These are phyloP conservation scores for Naganishia cerealis DNA, from an alignment of 1,284 basidiomycete genomes.

Conservation along the genomic window DNA sequence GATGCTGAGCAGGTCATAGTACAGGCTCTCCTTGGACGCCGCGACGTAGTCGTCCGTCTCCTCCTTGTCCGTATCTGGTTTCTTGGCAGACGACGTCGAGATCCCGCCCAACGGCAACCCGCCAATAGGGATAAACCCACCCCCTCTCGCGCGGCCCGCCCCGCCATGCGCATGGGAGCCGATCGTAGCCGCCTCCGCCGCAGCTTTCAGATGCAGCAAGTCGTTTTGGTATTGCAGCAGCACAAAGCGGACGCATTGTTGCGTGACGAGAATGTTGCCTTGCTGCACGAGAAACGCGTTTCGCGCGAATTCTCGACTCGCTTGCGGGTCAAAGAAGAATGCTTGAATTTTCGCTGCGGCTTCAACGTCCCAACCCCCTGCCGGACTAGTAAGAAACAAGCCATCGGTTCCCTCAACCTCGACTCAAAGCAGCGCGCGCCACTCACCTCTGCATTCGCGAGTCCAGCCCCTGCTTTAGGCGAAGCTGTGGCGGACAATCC, in stretches of 20 bases:
- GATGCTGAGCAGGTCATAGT: slow-evolving; percentile 69
- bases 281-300: slow-evolving; percentile 87
- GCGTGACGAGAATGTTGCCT: slow-evolving; percentile 81
- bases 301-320: slow-evolving; percentile 72
- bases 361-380: slow-evolving; percentile 45
- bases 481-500: slow-evolving; percentile 46
- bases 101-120: slow-evolving; percentile 26
- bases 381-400: slow-evolving; percentile 34
- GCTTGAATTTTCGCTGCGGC: slow-evolving; percentile 79
- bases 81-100: slow-evolving; percentile 7
- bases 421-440: slow-evolving; percentile 8
- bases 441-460: slow-evolving; percentile 38
- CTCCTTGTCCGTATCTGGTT: not conserved
- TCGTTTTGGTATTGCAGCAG: slow-evolving; percentile 85
- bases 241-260: slow-evolving; percentile 76
- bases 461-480: slow-evolving; percentile 39
- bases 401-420: not conserved
- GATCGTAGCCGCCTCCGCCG: not conserved
- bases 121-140: slow-evolving; percentile 19
- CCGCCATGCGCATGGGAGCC: not conserved
- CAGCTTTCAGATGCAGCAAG: slow-evolving; percentile 59
- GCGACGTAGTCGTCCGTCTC: slow-evolving; percentile 27
- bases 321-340: slow-evolving; percentile 83
- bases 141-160: too few relatives aligned
- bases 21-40: slow-evolving; percentile 28